A percentile compares a stretch with the other conserved stretches of the same genome.
These are phyloP conservation scores for Mimosa pudica DNA, from an alignment of 306 rosid genomes.

Conservation along the genomic window DNA sequence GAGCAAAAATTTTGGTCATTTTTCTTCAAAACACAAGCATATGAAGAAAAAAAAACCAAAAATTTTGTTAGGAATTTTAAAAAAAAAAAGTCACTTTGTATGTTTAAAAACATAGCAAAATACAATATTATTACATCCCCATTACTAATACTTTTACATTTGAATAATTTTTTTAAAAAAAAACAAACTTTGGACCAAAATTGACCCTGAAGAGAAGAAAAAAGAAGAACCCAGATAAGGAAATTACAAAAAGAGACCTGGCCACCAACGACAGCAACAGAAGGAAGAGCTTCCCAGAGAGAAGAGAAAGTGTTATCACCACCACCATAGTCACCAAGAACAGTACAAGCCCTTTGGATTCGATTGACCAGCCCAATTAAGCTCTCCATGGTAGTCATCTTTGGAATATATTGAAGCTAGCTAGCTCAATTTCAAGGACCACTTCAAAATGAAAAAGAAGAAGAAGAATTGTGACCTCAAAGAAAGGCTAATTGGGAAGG, in stretches of 20 bases:
- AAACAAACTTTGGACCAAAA: too few relatives aligned
- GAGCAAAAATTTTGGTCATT: too few relatives aligned
- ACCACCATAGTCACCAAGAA: slow-evolving; percentile 92
- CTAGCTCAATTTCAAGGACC: slow-evolving; percentile 11
- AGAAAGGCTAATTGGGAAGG: not conserved
- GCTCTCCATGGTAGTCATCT: slow-evolving; percentile 91
- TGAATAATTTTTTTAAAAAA: too few relatives aligned
- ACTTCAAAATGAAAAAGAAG: slow-evolving; percentile 18
- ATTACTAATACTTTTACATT: too few relatives aligned
- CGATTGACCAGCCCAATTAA: slow-evolving; percentile 93
- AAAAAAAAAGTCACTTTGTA: too few relatives aligned
- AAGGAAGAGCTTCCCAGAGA: slow-evolving; percentile 95
- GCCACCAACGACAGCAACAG: slow-evolving; percentile 97
- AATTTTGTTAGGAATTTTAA: too few relatives aligned
- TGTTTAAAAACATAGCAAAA: too few relatives aligned
- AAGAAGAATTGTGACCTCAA: not conserved
- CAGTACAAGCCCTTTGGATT: slow-evolving; percentile 91
- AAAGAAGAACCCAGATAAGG: not conserved
- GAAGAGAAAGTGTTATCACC: slow-evolving; percentile 66
- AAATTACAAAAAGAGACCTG: slow-evolving; percentile 52
- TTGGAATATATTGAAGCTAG: not conserved
- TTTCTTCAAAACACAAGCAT: too few relatives aligned
- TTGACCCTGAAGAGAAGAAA: too few relatives aligned
- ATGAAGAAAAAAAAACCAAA: too few relatives aligned
- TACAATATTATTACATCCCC: too few relatives aligned